A percentile compares a stretch with the other conserved stretches of the same genome.
These are phyloP conservation scores for Gossypioides kirkii DNA, from an alignment of 345 rosid species.

Conservation along the genomic window DNA sequence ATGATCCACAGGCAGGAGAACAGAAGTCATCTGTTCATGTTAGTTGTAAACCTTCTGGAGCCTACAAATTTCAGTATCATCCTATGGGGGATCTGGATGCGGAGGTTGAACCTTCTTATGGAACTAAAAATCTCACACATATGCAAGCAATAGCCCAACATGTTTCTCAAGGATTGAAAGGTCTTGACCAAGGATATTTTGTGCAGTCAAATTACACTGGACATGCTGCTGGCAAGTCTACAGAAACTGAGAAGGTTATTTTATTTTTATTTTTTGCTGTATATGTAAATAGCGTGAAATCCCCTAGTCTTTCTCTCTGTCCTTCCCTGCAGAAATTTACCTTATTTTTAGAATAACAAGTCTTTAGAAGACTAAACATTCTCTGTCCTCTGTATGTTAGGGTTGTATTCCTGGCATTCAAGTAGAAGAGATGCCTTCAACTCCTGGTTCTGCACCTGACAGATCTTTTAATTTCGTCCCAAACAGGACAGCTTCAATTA, in stretches of 20 bases:
- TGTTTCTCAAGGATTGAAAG: conserved; percentile 31
- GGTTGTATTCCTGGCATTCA: conserved; percentile 32
- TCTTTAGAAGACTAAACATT: conserved; percentile 5
- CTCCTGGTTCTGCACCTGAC: conserved; percentile 38
- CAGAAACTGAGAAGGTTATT: conserved; percentile 50
- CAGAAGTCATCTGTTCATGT: conserved; percentile 41
- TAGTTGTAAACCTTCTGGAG: conserved; percentile 38
- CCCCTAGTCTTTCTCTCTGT: not conserved
- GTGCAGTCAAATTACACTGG: conserved; percentile 38
- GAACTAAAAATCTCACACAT: conserved; percentile 31
- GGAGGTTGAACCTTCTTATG: conserved; percentile 41
- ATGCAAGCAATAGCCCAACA: conserved; percentile 29
- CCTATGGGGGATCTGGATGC: conserved; percentile 83
- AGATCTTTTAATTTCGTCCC: conserved; percentile 35
- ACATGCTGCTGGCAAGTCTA: conserved; percentile 35
- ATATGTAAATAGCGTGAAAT: not conserved
- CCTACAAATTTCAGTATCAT: conserved; percentile 82
- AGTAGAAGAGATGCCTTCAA: conserved; percentile 32
- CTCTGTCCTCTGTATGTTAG: conserved; percentile 23
- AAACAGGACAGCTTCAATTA: conserved; percentile 40
- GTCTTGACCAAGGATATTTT: conserved; percentile 24
- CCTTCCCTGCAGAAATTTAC: not conserved
- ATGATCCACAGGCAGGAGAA: conserved; percentile 37
- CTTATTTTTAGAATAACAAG: not conserved
- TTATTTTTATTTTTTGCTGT: not conserved